These are phyloP conservation scores for Sphagnum magellanicum DNA, from an alignment of 228 moss, liverwort and hornwort species.

Conservation along the genomic window DNA sequence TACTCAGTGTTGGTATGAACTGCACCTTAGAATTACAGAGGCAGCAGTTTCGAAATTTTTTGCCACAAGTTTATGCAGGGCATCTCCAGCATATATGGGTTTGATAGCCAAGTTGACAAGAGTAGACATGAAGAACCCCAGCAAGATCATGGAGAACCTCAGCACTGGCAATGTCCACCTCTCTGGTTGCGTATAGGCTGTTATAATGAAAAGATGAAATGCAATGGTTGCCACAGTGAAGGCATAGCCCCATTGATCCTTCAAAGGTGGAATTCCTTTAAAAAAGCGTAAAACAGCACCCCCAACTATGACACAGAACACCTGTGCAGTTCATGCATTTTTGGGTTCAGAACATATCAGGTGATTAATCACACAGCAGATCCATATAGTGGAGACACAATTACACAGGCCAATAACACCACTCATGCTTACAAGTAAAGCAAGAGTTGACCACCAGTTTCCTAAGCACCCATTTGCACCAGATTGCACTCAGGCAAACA, in stretches of 20 bases:
- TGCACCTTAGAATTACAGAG: constrained; percentile 58
- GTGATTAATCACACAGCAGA: neutral
- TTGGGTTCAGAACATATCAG: neutral
- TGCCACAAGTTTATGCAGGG: constrained; percentile 82
- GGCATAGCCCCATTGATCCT: constrained; percentile 97
- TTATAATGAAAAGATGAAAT: constrained; percentile 80
- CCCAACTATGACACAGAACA: constrained; percentile 73
- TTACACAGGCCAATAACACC: neutral
- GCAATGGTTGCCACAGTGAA: constrained; percentile 89
- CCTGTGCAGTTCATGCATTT: constrained; percentile 35
- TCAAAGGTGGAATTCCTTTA: constrained; percentile 81
- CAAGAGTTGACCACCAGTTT: neutral
- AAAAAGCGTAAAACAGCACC: constrained; percentile 68
- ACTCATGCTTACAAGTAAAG: neutral
- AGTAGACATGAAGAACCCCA: constrained; percentile 66
- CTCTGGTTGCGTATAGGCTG: constrained; percentile 60
- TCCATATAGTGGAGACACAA: neutral
- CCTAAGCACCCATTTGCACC: too few species aligned
- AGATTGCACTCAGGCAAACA: too few species aligned
- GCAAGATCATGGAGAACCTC: constrained; percentile 78
- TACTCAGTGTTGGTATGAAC: too few species aligned
- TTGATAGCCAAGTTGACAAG: constrained; percentile 64
- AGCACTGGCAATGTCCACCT: constrained; percentile 72
- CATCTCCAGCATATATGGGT: constrained; percentile 89
- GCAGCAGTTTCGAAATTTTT: constrained; percentile 97